Evolutionary conservation across 2,329 filamentous ascomycete species (phyloP), one percentile per base, ranked within the genome.

Genomic region (Botrytis medusae): DNA sequence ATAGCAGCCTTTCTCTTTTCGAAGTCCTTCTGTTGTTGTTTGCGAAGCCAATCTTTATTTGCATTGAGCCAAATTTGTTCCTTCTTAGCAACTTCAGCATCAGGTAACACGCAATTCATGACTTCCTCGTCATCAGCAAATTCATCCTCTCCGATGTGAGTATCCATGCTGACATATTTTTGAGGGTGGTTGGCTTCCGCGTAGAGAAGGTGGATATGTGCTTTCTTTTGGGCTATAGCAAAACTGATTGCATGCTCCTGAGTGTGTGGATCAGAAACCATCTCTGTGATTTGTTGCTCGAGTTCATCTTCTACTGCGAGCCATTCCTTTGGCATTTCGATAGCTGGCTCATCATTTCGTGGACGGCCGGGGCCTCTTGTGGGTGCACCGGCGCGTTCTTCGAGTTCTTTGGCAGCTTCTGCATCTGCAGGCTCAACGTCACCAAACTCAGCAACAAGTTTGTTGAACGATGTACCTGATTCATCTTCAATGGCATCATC

Each of bases 1-100:
- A 86, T 86, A 40, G 81, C 84, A 74, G 88, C 88, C 75, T 89
- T 84, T 82, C 94, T 93, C 74, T 90, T 88, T 57, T 92, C 89
- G 73, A 97, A 91, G 10, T 92, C 87, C 82, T 96, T 97, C 74
- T 93, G 90, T 80, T 98, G 94, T 80, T 97, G 92, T 67, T 90
- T 88, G 14, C 95, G 92, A 57, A 99, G 86, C 88, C 95, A 99
- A 77, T 97, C 94, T 81, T 96, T 94, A 82, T 99, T 98, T 80
- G 95, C 91, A 74, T 95, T 95, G 61, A 97, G 90, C 96, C 96
- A 99, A 70, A 98, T 93, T 74, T 90, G 90, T 82, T 98, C 95
- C 82, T 98, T 98, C 80, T 94, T 89, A 48, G 88, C 88, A 2
- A 91, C 89, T 83, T 98, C 95, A 4, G 89, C 88, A 1, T 91